phyloP scores from a whole-genome alignment of 1,139 yeast genomes.

The Waltiozyma sp. region DNA sequence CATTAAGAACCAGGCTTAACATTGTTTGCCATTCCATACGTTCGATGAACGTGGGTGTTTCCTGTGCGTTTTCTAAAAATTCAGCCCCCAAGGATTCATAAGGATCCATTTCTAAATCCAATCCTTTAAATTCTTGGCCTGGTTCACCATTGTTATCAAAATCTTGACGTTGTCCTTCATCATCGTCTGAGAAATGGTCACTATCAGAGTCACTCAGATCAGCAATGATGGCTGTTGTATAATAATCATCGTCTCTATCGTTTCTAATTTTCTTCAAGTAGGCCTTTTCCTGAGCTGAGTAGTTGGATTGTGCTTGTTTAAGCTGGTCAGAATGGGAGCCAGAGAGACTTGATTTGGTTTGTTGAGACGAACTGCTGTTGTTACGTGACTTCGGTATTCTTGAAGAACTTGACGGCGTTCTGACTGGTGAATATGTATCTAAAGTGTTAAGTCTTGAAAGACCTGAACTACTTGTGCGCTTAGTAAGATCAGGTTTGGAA shows the following conservation, averaged over 20 bases:
- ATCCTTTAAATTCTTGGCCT: slow-evolving; percentile 5
- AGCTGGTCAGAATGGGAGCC: slow-evolving; percentile 4
- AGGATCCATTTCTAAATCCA: slow-evolving; percentile 18
- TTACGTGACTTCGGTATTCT: slow-evolving; percentile 12
- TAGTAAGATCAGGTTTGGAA: neutral
- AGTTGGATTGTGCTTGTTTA: slow-evolving; percentile 12
- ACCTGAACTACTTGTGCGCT: neutral
- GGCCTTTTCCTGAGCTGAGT: slow-evolving; percentile 50
- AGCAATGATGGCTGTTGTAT: slow-evolving; percentile 45
- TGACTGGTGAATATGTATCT: slow-evolving; percentile 12
- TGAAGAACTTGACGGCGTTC: slow-evolving; percentile 16
- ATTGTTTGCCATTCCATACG: slow-evolving; percentile 94
- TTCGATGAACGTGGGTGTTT: slow-evolving; percentile 60
- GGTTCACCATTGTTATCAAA: slow-evolving; percentile 7
- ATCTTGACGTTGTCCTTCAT: slow-evolving; percentile 9
- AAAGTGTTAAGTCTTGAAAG: neutral
- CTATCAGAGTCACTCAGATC: slow-evolving; percentile 22
- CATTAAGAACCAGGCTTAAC: slow-evolving; percentile 82
- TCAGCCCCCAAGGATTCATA: slow-evolving; percentile 11
- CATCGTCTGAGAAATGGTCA: slow-evolving; percentile 8
- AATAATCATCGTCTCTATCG: slow-evolving; percentile 57
- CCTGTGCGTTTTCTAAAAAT: slow-evolving; percentile 13
- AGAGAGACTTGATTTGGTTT: neutral
- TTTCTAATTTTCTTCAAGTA: slow-evolving; percentile 57
- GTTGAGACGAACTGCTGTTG: slow-evolving; percentile 11